Conservation (phyloP, 1,284 basidiomycete species). For the Ustilago loliicola region DNA sequence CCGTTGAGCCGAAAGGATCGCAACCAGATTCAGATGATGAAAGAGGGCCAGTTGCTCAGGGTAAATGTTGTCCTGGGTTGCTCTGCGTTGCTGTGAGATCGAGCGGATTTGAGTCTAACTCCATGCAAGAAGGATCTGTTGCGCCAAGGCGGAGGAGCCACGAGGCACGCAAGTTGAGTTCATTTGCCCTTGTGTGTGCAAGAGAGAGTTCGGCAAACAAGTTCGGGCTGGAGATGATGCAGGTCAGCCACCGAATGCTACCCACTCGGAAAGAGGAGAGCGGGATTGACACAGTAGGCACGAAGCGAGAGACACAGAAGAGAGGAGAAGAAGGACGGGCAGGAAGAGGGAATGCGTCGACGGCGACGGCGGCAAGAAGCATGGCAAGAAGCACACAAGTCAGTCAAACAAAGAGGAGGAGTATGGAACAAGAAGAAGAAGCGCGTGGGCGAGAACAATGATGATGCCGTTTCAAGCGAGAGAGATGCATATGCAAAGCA, state of each 20-base stretch:
- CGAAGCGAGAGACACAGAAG: not conserved
- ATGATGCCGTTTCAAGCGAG: slow-evolving; percentile 8
- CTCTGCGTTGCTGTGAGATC: not conserved
- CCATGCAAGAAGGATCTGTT: slow-evolving; percentile 21
- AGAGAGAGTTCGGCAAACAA: slow-evolving; percentile 20
- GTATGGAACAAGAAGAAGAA: not conserved
- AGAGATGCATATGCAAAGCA: slow-evolving; percentile 7
- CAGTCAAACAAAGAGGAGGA: not conserved
- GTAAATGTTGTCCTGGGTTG: not conserved
- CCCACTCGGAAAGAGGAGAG: slow-evolving; percentile 5
- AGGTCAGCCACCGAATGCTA: slow-evolving; percentile 11
- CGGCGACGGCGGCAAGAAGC: slow-evolving; percentile 7
- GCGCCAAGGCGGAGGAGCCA: slow-evolving; percentile 22
- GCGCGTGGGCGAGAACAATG: slow-evolving; percentile 2
- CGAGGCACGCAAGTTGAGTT: slow-evolving; percentile 18
- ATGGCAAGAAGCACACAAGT: not conserved
- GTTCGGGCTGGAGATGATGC: slow-evolving; percentile 12
- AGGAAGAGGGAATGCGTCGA: not conserved
- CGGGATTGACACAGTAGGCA: not conserved
- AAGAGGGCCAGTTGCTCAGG: slow-evolving; percentile 17
- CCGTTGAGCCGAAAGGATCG: slow-evolving; percentile 33
- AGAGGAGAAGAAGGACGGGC: not conserved
- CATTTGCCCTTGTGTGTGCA: slow-evolving; percentile 17
- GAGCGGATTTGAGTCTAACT: slow-evolving; percentile 15
- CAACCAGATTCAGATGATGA: slow-evolving; percentile 19